These are phyloP conservation scores for Neurospora sp. DNA, from an alignment of 2,329 filamentous ascomycete species.

Conservation along the genomic window DNA sequence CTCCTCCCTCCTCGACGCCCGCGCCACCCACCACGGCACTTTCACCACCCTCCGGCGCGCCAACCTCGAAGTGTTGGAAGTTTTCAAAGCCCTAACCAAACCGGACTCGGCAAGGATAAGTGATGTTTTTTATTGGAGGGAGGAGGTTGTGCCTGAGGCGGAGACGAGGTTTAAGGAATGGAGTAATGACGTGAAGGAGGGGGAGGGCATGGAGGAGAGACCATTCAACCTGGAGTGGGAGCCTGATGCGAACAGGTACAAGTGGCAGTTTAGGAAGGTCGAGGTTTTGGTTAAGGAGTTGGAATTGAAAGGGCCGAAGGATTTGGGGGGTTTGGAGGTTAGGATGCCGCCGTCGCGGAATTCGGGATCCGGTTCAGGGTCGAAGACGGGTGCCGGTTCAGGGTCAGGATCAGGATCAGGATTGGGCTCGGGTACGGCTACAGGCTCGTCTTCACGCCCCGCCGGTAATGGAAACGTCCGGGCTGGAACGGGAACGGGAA, in stretches of 20 bases:
- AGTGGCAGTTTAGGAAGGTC: conserved; percentile 11
- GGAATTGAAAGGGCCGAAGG: conserved; percentile 9
- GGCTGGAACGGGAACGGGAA: neutral
- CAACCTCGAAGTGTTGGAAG: conserved; percentile 4
- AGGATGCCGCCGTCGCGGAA: neutral
- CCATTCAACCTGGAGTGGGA: neutral
- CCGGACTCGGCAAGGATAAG: conserved; percentile 3
- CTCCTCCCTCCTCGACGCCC: neutral
- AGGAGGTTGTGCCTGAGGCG: neutral
- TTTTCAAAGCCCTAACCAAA: conserved; percentile 5
- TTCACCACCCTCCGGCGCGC: conserved; percentile 8
- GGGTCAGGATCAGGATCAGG: too few relatives aligned
- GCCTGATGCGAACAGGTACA: neutral
- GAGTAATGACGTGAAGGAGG: neutral
- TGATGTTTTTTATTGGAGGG: conserved; percentile 5
- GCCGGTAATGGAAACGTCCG: neutral
- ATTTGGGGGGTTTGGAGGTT: conserved; percentile 8
- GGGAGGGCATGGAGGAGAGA: neutral
- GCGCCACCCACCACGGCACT: neutral
- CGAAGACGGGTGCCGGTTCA: too few relatives aligned
- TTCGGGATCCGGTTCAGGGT: too few relatives aligned
- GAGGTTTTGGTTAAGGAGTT: conserved; percentile 6
- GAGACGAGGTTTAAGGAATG: neutral
- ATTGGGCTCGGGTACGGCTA: neutral
- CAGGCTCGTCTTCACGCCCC: neutral